A percentile compares a stretch with the other conserved stretches of the same genome.
phyloP scores from a whole-genome alignment of 139 green algal species.

The Coelastrella sp. region DNA sequence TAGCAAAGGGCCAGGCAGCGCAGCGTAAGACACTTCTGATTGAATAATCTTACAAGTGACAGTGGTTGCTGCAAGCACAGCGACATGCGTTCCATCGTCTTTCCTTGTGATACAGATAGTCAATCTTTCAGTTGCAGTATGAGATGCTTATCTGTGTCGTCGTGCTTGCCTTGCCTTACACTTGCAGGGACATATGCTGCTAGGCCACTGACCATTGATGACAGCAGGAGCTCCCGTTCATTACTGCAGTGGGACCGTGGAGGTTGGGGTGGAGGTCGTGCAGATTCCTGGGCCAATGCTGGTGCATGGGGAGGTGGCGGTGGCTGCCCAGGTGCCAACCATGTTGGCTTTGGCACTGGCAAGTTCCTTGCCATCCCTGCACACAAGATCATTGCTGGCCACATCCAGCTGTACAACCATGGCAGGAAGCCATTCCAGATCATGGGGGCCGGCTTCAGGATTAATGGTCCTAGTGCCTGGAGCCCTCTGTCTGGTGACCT shows the following conservation, averaged over 20 bases:
- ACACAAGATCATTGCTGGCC: conserved; percentile 1
- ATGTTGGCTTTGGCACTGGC: background rate
- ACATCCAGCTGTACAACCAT: conserved; percentile 7
- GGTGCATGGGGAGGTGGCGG: background rate
- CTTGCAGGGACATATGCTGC: background rate
- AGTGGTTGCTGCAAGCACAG: too few relatives aligned
- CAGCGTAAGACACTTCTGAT: too few relatives aligned
- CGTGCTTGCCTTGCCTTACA: background rate
- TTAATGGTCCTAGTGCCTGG: background rate
- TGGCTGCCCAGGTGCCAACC: background rate
- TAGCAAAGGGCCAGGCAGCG: too few relatives aligned
- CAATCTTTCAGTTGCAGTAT: background rate
- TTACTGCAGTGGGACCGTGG: background rate
- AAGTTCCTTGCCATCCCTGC: conserved; percentile 14
- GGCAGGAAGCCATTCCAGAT: background rate
- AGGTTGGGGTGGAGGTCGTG: background rate
- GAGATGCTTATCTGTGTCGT: background rate
- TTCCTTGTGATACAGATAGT: background rate
- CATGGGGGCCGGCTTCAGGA: background rate
- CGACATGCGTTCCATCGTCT: background rate
- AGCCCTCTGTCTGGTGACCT: conserved; percentile 11
- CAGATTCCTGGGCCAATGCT: background rate
- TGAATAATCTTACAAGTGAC: too few relatives aligned
- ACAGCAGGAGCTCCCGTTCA: background rate
- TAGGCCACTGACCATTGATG: background rate